These are phyloP conservation scores for Berkeleyomyces rouxiae DNA, from an alignment of 2,329 filamentous ascomycete genomes.

Conservation along the genomic window DNA sequence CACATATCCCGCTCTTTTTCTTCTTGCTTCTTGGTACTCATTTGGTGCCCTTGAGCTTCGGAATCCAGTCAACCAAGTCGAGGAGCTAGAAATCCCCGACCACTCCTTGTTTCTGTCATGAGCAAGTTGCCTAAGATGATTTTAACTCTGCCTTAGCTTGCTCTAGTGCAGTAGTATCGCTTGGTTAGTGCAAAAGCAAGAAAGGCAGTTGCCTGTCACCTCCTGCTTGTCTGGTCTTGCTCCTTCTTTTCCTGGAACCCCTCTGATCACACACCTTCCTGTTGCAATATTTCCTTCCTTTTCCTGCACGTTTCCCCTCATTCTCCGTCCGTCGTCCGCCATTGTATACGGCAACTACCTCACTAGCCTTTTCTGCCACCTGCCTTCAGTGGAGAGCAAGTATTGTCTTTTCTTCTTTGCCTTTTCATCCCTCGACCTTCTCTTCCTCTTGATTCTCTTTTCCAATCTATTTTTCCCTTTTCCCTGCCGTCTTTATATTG, in stretches of 20 bases:
- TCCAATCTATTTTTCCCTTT: neutral
- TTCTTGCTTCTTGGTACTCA: neutral
- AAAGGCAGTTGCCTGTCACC: constrained; percentile 1
- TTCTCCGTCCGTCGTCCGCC: neutral
- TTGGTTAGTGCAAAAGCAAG: neutral
- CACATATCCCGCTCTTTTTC: neutral
- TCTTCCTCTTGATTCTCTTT: neutral
- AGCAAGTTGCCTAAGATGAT: neutral
- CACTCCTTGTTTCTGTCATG: neutral
- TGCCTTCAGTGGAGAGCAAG: neutral
- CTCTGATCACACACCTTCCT: neutral
- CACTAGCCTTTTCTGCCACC: neutral
- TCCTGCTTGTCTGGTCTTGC: neutral
- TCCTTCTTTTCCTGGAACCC: neutral
- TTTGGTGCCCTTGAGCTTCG: neutral
- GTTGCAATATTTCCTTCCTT: neutral
- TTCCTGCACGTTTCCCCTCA: neutral
- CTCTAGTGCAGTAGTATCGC: neutral
- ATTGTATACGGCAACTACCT: neutral
- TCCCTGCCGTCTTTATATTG: neutral
- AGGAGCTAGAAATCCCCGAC: neutral
- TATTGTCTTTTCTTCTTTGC: neutral
- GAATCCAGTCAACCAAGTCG: neutral
- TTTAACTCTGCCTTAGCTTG: neutral
- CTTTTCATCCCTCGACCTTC: neutral